These are phyloP conservation scores for Dimocarpus longan DNA, from an alignment of 345 rosid genomes.

Conservation along the genomic window DNA sequence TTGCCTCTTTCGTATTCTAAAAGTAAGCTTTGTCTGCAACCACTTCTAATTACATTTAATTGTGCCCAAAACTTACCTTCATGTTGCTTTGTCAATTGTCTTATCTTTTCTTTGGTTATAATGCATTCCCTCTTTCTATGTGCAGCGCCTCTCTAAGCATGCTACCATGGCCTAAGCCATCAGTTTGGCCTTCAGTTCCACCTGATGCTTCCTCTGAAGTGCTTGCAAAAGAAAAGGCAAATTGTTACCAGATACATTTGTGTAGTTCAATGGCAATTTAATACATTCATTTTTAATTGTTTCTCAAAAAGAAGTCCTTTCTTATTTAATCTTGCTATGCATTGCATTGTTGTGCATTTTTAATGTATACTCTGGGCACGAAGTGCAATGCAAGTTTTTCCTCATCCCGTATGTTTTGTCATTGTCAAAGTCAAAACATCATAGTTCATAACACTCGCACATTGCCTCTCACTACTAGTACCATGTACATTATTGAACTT, in stretches of 20 bases:
- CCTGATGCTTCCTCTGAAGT: conserved; percentile 77
- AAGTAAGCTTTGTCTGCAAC: neutral
- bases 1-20: neutral
- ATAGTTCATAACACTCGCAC: neutral
- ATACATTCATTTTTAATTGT: neutral
- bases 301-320: neutral
- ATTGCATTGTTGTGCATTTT: neutral
- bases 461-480: neutral
- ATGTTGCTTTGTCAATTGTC: conserved; percentile 15
- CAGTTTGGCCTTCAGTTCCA: conserved; percentile 94
- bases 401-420: neutral
- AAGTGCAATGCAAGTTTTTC: neutral
- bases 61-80: conserved; percentile 10
- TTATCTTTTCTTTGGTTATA: conserved; percentile 14
- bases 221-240: conserved; percentile 94
- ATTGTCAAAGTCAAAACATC: neutral
- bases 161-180: conserved; percentile 99
- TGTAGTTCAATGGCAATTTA: neutral
- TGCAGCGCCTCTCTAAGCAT: conserved; percentile 95
- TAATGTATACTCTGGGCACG: neutral
- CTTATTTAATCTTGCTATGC: neutral
- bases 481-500: neutral
- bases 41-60: neutral
- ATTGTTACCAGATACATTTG: conserved; percentile 26
- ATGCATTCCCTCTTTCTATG: conserved; percentile 31